Evolutionary conservation across 2,329 filamentous ascomycete species (phyloP).

Genomic region (Setomelanomma holmii): DNA sequence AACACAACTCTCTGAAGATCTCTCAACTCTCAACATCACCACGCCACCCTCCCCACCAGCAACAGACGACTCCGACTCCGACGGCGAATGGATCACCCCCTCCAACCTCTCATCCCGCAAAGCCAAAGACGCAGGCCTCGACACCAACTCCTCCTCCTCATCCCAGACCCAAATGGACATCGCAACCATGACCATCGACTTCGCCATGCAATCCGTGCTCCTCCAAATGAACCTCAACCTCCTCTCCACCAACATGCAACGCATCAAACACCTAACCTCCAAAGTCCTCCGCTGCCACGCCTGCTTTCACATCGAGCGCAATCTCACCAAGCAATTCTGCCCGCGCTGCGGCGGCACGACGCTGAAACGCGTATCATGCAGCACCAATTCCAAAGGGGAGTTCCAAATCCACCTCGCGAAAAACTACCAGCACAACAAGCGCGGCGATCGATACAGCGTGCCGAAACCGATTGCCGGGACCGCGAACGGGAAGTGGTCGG

Average conservation of each 20-base stretch:
- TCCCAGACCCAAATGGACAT: constrained; percentile 74
- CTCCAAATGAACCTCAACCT: constrained; percentile 94
- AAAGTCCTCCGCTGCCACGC: constrained; percentile 89
- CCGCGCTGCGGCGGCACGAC: constrained; percentile 87
- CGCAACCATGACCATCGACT: constrained; percentile 93
- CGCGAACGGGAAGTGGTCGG: constrained; percentile 74
- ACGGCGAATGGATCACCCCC: constrained; percentile 88
- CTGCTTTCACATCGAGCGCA: constrained; percentile 78
- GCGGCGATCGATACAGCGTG: constrained; percentile 90
- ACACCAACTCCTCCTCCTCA: constrained; percentile 53
- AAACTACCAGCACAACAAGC: constrained; percentile 95
- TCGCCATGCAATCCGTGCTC: constrained; percentile 96
- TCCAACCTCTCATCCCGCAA: constrained; percentile 88
- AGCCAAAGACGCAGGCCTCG: constrained; percentile 63
- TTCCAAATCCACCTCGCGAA: constrained; percentile 89
- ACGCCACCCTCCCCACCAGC: constrained; percentile 16
- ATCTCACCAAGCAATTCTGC: constrained; percentile 92
- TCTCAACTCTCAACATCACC: constrained; percentile 31
- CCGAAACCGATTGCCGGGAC: constrained; percentile 87
- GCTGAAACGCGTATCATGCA: constrained; percentile 83
- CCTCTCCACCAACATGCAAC: constrained; percentile 77
- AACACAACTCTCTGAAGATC: constrained; percentile 19
- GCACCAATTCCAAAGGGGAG: constrained; percentile 78
- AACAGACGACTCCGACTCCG: constrained; percentile 20
- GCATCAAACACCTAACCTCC: constrained; percentile 84